Base-by-base conservation (phyloP, 1,284 basidiomycete genomes). In the Malassezia arunalokei region DNA sequence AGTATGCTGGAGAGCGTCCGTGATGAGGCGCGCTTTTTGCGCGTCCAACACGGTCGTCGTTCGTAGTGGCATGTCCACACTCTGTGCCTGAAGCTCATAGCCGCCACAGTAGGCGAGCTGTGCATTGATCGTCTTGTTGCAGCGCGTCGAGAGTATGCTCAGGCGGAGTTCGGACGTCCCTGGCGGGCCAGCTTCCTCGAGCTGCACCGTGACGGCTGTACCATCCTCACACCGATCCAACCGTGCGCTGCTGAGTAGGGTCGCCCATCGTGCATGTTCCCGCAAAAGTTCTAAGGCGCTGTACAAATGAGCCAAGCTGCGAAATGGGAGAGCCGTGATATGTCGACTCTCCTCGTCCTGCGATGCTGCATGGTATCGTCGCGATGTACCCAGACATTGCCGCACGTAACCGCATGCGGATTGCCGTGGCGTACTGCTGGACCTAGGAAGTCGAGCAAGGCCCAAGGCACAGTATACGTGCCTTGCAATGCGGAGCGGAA, bases 401-500 rank as follows among this genome's bases (percentile, higher is more conserved):
- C 3, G 8, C 11, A 40, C n/a, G 7, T 40, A 40, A 24, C 39
- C 39, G 6, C 9, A 24, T 1, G 20, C 17, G 39, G n/a, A 9
- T 9, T 3, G 39, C 11, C n/a, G 20, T 9, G 39, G 39, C 20
- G 9, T 40, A 6, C 3, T 12, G 14, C 11, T 15, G 9, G 39
- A 6, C 39, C 9, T 3, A 15, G 9, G 44, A 11, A 28, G 20
- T 15, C 20, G 33, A 8, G 35, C 44, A 2, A 47, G 35, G 44
- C 44, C 44, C 12, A 14, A 30, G 12, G 44, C 44, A 11, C 6
- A 30, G 29, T 47, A 39, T 20, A 47, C 44, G 20, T 14, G 20
- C 8, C 47, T 32, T 8, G 48, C 47, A 15, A 40, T 40, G 35
- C 43, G 43, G 27, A 46, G 53, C 6, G 53, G 49, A 7, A 50